phyloP scores from a whole-genome alignment of 768 basidiomycete genomes.

The Pulveroboletus sp. region DNA sequence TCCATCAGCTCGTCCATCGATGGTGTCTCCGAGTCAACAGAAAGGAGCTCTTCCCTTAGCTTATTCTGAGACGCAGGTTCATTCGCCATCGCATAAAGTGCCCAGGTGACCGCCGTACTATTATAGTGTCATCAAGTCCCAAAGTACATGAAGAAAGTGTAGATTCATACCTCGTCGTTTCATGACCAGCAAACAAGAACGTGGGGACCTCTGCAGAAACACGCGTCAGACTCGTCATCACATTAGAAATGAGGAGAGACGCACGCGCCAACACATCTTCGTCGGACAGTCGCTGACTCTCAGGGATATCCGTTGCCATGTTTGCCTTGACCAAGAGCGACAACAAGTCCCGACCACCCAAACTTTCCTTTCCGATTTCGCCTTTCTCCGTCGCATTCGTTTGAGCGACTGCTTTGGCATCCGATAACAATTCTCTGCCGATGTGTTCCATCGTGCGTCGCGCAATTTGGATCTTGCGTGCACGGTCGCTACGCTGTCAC shows the following conservation, averaged over 20 bases:
- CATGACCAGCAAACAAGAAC: slow-evolving; percentile 55
- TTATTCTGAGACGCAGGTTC: slow-evolving; percentile 46
- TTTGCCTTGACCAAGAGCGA: slow-evolving; percentile 60
- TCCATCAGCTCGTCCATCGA: slow-evolving; percentile 65
- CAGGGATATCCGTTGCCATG: slow-evolving; percentile 53
- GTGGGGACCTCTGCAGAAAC: slow-evolving; percentile 49
- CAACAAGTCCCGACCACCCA: slow-evolving; percentile 49
- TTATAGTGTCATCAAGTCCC: neutral
- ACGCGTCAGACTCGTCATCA: neutral
- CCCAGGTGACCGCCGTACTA: slow-evolving; percentile 49
- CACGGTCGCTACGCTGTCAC: slow-evolving; percentile 20
- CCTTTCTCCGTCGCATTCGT: slow-evolving; percentile 21
- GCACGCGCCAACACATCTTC: slow-evolving; percentile 55
- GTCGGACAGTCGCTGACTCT: slow-evolving; percentile 53
- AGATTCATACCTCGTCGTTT: slow-evolving; percentile 44
- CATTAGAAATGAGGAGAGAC: slow-evolving; percentile 10
- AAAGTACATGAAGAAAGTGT: neutral
- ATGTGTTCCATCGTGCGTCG: slow-evolving; percentile 44
- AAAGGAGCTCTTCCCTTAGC: slow-evolving; percentile 54
- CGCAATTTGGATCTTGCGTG: slow-evolving; percentile 22
- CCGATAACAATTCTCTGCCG: slow-evolving; percentile 42
- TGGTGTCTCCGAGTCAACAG: slow-evolving; percentile 50
- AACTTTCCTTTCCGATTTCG: slow-evolving; percentile 31
- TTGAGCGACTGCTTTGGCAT: slow-evolving; percentile 42
- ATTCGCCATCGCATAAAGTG: slow-evolving; percentile 50